phyloP scores from a whole-genome alignment of 2,329 filamentous ascomycete genomes.

The Fusarium acutatum region DNA sequence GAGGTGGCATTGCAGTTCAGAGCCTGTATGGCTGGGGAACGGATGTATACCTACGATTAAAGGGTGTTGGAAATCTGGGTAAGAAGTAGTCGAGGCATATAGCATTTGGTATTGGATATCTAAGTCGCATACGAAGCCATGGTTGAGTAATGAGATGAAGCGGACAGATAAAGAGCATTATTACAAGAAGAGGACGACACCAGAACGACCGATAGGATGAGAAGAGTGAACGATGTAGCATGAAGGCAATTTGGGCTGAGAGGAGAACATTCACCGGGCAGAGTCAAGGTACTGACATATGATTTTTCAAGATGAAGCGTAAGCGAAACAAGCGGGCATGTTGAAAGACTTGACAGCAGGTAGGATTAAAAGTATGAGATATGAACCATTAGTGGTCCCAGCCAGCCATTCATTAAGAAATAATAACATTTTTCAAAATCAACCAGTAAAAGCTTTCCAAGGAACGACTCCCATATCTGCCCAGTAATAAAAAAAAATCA shows the following conservation, averaged over 20 bases:
- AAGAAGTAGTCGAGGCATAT: conserved; percentile 24
- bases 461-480: conserved; percentile 37
- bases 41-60: conserved; percentile 72
- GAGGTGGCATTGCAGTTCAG: conserved; percentile 93
- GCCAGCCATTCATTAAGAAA: conserved; percentile 34
- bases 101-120: not conserved
- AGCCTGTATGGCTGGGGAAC: conserved; percentile 93
- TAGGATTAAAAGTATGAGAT: conserved; percentile 19
- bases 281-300: not conserved
- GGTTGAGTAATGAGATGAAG: not conserved
- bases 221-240: not conserved
- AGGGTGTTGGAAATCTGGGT: conserved; percentile 67
- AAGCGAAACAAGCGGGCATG: not conserved
- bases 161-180: not conserved
- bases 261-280: not conserved
- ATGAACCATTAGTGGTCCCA: conserved; percentile 20
- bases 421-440: conserved; percentile 35
- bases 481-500: conserved; percentile 19
- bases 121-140: not conserved
- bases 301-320: not conserved
- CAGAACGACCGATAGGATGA: not conserved
- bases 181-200: not conserved
- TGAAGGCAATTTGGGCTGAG: not conserved
- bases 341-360: not conserved
- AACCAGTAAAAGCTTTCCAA: conserved; percentile 34